phyloP scores from a whole-genome alignment of 2,329 filamentous ascomycete species.

The Colletotrichum sojae region DNA sequence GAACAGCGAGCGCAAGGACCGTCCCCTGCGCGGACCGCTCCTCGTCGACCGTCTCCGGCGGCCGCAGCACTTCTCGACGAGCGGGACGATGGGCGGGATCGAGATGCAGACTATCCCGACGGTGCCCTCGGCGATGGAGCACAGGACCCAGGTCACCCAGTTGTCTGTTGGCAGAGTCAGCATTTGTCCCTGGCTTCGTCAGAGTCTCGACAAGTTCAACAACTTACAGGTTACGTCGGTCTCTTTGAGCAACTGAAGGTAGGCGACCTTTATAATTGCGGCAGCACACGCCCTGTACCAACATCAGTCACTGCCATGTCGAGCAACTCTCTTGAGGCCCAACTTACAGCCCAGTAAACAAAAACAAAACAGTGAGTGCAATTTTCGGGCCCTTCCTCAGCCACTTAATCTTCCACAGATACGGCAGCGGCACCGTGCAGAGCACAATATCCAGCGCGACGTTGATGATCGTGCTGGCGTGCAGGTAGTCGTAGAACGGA shows the following conservation, averaged over 20 bases:
- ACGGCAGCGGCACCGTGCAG: conserved; percentile 48
- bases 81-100: conserved; percentile 49
- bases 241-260: conserved; percentile 43
- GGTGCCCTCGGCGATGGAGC: conserved; percentile 50
- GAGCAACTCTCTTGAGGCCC: background rate
- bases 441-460: conserved; percentile 48
- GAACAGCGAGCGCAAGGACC: background rate
- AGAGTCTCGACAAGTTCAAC: background rate
- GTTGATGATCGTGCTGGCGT: conserved; percentile 48
- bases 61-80: conserved; percentile 38
- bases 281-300: conserved; percentile 45
- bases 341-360: conserved; percentile 49
- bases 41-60: conserved; percentile 1
- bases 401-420: conserved; percentile 46
- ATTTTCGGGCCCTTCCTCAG: conserved; percentile 46
- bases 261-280: conserved; percentile 45
- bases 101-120: conserved; percentile 53
- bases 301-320: no score
- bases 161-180: conserved; percentile 42
- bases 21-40: background rate
- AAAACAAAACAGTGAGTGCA: conserved; percentile 47
- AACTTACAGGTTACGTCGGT: conserved; percentile 50
- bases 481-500: conserved; percentile 46
- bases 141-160: conserved; percentile 48
- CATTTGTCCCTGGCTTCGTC: background rate